Conservation (phyloP, 1,284 basidiomycete species). For the Ganoderma boninense region DNA sequence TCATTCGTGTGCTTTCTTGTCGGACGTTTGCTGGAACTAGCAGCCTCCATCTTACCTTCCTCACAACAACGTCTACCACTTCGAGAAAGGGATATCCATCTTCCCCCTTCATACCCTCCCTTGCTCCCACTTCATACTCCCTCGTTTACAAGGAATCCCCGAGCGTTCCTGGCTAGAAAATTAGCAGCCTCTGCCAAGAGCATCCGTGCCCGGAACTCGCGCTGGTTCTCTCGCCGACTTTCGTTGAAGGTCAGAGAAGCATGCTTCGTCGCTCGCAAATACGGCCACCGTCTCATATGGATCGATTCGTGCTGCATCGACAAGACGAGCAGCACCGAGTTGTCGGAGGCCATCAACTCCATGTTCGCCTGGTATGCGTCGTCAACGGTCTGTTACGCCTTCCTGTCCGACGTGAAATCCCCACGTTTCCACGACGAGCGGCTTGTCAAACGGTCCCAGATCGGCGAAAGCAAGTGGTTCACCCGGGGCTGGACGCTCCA, state of each 20-base stretch:
- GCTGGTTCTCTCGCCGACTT: not conserved
- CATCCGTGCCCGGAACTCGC: not conserved
- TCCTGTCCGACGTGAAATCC: slow-evolving; percentile 1
- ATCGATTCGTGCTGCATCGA: slow-evolving; percentile 6
- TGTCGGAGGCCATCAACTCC: slow-evolving; percentile 1
- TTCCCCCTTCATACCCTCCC: not conserved
- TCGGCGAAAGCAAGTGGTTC: slow-evolving; percentile 4
- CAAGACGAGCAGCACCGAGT: slow-evolving; percentile 4
- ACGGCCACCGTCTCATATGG: slow-evolving; percentile 1
- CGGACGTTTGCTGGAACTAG: not conserved
- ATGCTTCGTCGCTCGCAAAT: not conserved
- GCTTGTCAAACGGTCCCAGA: not conserved
- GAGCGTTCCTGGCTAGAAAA: not conserved
- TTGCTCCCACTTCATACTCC: not conserved
- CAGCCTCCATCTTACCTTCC: not conserved
- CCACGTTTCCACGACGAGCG: not conserved
- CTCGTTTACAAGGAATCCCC: not conserved
- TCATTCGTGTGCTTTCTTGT: not conserved
- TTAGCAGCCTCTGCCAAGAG: not conserved
- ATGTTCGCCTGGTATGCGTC: slow-evolving; percentile 4
- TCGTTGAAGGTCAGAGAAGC: slow-evolving; percentile 3
- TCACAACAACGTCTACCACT: not conserved
- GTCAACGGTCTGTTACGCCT: not conserved
- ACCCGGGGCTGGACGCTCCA: slow-evolving; percentile 9
- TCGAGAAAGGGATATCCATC: not conserved